Conservation (phyloP, 2,329 filamentous ascomycete genomes). For the Trichoderma breve region DNA sequence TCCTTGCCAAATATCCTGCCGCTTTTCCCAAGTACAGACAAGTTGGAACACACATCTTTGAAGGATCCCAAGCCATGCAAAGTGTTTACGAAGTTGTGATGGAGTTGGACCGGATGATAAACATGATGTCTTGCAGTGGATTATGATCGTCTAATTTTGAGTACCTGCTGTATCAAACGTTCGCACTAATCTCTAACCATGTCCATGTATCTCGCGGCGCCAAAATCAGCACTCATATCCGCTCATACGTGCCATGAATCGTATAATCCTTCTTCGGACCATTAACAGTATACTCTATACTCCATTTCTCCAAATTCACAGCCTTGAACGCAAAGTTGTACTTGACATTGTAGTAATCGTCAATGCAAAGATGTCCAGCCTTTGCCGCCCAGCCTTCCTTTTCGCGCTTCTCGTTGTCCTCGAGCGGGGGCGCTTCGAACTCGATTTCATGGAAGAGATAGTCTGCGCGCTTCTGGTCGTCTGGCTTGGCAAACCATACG, state of each 20-base stretch:
- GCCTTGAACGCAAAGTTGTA: constrained; percentile 66
- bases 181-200: neutral
- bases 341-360: constrained; percentile 68
- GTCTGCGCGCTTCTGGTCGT: constrained; percentile 61
- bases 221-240: constrained; percentile 25
- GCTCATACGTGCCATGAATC: constrained; percentile 53
- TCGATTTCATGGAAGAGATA: constrained; percentile 75
- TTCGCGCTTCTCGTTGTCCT: constrained; percentile 21
- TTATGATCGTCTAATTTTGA: neutral
- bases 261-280: constrained; percentile 74
- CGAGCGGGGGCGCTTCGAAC: constrained; percentile 45
- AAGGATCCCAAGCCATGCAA: neutral
- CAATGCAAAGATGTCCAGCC: constrained; percentile 66
- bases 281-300: constrained; percentile 61
- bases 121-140: neutral
- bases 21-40: neutral
- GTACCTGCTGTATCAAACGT: neutral
- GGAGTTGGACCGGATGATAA: neutral
- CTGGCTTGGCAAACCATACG: constrained; percentile 70
- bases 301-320: constrained; percentile 57
- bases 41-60: neutral
- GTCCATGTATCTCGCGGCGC: neutral
- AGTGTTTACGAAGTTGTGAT: neutral
- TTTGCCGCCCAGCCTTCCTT: constrained; percentile 59
- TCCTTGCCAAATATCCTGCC: neutral